Evolutionary conservation across 1,284 basidiomycete genomes (phyloP).

Genomic region (Cutaneotrichosporon cavernicola): DNA sequence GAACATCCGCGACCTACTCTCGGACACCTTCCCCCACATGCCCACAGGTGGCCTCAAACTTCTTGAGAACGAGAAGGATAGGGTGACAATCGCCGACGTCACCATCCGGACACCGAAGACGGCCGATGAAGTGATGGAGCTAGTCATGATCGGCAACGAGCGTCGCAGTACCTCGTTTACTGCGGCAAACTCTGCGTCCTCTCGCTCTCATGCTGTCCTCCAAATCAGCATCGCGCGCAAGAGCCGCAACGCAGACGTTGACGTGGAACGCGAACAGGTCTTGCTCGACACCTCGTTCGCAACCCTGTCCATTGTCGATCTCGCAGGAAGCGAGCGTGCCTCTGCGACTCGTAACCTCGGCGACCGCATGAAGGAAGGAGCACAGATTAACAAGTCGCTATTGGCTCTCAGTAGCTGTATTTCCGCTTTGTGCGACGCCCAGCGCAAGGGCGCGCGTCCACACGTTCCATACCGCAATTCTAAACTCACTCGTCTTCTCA

Average conservation of each 20-base stretch:
- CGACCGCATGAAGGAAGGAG: conserved; percentile 94
- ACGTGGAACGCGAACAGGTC: conserved; percentile 40
- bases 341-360: conserved; percentile 94
- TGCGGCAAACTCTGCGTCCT: conserved; percentile 89
- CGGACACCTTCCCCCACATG: conserved; percentile 60
- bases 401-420: conserved; percentile 94
- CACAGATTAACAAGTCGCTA: conserved; percentile 96
- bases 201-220: conserved; percentile 91
- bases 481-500: conserved; percentile 91
- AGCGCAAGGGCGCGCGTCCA: conserved; percentile 69
- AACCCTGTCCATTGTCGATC: conserved; percentile 91
- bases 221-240: conserved; percentile 87
- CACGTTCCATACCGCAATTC: conserved; percentile 95
- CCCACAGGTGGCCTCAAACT: conserved; percentile 83
- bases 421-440: conserved; percentile 80
- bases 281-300: conserved; percentile 69
- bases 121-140: conserved; percentile 87
- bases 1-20: conserved; percentile 90
- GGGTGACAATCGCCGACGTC: conserved; percentile 80
- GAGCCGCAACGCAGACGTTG: conserved; percentile 55
- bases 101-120: conserved; percentile 72
- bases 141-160: conserved; percentile 81
- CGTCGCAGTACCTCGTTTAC: conserved; percentile 88
- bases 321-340: conserved; percentile 92
- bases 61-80: conserved; percentile 77